A percentile compares a stretch with the other conserved stretches of the same genome.
Conservation (phyloP, 169 alveolate genomes). For the Miamiensis avidus region DNA sequence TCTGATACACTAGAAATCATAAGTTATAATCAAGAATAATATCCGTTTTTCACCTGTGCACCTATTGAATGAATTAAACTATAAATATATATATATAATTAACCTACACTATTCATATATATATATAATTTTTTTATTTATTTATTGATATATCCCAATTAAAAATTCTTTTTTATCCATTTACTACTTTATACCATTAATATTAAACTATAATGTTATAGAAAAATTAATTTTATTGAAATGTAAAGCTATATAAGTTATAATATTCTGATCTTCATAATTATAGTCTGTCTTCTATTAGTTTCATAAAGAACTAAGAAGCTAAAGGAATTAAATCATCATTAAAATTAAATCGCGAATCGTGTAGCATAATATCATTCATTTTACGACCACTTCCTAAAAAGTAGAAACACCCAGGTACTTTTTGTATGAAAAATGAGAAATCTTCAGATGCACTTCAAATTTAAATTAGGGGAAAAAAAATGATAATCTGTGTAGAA, state of each 20-base stretch:
- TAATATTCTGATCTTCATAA: neutral
- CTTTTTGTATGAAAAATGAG: constrained; percentile 42
- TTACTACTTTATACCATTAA: no score
- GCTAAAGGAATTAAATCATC: constrained; percentile 59
- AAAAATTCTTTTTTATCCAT: no score
- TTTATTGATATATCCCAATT: no score
- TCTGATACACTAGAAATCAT: no score
- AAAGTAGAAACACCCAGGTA: constrained; percentile 66
- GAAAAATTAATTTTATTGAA: no score
- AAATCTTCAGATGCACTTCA: constrained; percentile 68
- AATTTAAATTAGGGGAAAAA: constrained; percentile 42
- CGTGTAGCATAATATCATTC: constrained; percentile 40
- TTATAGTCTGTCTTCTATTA: constrained; percentile 44
- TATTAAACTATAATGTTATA: no score
- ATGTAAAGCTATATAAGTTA: neutral
- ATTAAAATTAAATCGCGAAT: constrained; percentile 49
- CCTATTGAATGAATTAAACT: no score
- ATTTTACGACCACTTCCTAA: constrained; percentile 39
- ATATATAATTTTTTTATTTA: no score
- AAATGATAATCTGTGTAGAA: neutral
- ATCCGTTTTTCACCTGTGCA: no score
- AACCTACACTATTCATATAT: no score
- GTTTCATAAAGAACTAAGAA: constrained; percentile 35
- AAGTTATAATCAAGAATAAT: no score
- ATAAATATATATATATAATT: no score